phyloP scores from a whole-genome alignment of 148 eudicot genomes.

The Chenopodium formosanum region DNA sequence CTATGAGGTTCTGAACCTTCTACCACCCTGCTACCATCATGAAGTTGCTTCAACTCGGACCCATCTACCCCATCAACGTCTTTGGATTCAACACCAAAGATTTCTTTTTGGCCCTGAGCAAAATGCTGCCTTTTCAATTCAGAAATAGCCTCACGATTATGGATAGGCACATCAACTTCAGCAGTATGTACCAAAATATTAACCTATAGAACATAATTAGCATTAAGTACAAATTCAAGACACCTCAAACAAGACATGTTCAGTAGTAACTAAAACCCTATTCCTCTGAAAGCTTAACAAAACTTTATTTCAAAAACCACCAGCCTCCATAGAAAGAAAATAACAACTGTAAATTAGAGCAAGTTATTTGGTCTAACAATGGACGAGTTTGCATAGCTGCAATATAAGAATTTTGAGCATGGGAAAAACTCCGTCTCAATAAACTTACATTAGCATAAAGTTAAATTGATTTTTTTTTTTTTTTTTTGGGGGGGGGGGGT shows the following conservation, averaged over 20 bases:
- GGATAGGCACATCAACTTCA: conserved; percentile 25
- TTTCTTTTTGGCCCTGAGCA: conserved; percentile 42
- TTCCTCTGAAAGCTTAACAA: not conserved
- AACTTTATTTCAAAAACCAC: not conserved
- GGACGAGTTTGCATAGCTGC: not conserved
- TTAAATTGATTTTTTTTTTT: too few relatives aligned
- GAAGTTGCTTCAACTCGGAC: not conserved
- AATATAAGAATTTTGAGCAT: not conserved
- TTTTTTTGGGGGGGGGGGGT: too few relatives aligned
- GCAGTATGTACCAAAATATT: conserved; percentile 63
- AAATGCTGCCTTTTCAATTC: conserved; percentile 31
- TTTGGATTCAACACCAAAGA: conserved; percentile 26
- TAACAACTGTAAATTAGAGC: not conserved
- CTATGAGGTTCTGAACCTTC: conserved; percentile 16
- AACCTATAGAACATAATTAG: conserved; percentile 34
- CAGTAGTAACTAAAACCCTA: not conserved
- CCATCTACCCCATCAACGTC: not conserved
- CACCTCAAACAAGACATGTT: not conserved
- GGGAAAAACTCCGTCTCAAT: not conserved
- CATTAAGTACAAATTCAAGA: not conserved
- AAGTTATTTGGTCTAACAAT: not conserved
- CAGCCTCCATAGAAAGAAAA: not conserved
- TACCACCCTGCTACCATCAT: not conserved
- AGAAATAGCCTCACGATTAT: conserved; percentile 23
- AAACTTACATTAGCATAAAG: not conserved